Base-by-base conservation (phyloP, 106 monocot genomes). In the Amphibolis antarctica region DNA sequence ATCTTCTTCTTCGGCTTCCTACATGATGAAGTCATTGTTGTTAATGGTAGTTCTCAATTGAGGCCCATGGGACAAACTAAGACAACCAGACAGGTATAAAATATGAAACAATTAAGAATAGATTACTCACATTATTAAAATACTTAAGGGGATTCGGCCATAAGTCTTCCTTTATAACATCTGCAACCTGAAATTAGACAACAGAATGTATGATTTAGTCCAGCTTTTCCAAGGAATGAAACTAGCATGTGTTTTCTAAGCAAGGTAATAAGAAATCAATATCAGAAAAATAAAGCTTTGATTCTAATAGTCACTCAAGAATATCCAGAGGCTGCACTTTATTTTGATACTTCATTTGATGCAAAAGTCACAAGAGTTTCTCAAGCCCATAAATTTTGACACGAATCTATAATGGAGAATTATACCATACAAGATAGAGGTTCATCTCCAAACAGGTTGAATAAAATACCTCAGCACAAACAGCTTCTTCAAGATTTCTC, bases 131-230 rank as follows among this genome's bases (percentile, higher is more conserved):
- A 75, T 82, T 89, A 53, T 89, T 85, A 65, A 89, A 85, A 58
- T 89, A 89, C 75, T 75, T 89, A 49, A 89, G 65, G 66, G 89
- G 89, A 56, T 89, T 80, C 1, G 89, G 85, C 85, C 89, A 89
- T 23, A 89, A 62, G 54, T 89, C 85, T 77, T 89, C 89, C 69
- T 89, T 89, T 31, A 89, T 85, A 28, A 89, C 76, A 54, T 82
- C 89, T 48, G 79, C 89, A 44, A 89, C 78, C 89, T 89, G 63
- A n/a, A 75, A 5, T 51, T 1, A 46, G 20, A 58, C 31, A 4
- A 46, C 20, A 49, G 49, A 19, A 49, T 3, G n/a, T 49, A 49
- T 3, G n/a, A 14, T 49, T 14, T 49, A 49, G 10, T 49, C 4
- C 36, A 49, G 49, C 12, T 12, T 10, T 49, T 49, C 49, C 4